These are phyloP conservation scores for Pontederia paniculata DNA, from an alignment of 176 grass and related monocot genomes.

Conservation along the genomic window DNA sequence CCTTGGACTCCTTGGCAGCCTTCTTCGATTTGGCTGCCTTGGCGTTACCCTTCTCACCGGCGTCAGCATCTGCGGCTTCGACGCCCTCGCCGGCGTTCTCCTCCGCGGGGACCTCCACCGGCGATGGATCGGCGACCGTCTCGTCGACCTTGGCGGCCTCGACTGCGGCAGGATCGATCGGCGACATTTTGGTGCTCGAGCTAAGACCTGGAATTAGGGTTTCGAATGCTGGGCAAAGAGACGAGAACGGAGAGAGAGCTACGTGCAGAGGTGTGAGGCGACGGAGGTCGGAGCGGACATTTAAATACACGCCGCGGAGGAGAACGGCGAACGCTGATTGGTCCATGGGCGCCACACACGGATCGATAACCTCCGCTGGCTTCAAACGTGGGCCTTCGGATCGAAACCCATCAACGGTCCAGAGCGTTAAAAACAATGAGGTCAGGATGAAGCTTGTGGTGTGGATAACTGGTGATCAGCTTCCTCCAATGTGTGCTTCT, in stretches of 20 bases:
- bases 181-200: too few relatives aligned
- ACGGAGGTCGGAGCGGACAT: not conserved
- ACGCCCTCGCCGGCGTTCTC: not conserved
- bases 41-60: not conserved
- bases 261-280: not conserved
- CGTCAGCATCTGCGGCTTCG: not conserved
- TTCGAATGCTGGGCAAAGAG: not conserved
- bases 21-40: not conserved
- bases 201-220: not conserved
- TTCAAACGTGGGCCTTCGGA: slow-evolving; percentile 8
- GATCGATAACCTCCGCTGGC: not conserved
- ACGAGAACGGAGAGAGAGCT: not conserved
- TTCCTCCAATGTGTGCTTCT: not conserved
- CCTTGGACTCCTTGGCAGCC: not conserved
- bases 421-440: not conserved
- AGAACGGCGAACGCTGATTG: slow-evolving; percentile 1
- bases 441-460: not conserved
- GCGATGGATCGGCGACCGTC: too few relatives aligned
- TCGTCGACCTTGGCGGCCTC: too few relatives aligned
- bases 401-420: not conserved
- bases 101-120: too few relatives aligned
- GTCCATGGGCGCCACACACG: not conserved
- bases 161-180: too few relatives aligned
- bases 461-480: not conserved
- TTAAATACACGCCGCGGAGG: not conserved